Percentiles rank a stretch among this genome's conserved stretches.
Evolutionary conservation across 768 basidiomycete genomes (phyloP).

Genomic region (Termitomyces sp.): DNA sequence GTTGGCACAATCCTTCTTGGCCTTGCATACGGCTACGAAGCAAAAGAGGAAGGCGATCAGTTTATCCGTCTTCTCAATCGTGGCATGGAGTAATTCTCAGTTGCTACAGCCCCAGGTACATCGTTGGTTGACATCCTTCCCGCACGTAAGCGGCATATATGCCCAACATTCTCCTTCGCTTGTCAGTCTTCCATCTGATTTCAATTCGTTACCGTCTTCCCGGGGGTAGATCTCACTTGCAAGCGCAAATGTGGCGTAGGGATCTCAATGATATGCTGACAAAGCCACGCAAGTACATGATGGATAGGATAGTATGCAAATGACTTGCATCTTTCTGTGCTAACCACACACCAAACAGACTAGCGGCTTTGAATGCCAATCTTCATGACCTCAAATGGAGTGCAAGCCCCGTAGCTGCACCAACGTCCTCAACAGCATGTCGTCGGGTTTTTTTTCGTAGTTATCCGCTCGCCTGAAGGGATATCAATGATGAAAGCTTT

Average conservation of each 20-base stretch:
- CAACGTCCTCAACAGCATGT: neutral
- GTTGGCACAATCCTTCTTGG: constrained; percentile 18
- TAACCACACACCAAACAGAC: neutral
- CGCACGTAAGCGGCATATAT: neutral
- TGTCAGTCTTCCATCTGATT: neutral
- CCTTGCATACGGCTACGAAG: constrained; percentile 24
- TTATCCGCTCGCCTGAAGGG: neutral
- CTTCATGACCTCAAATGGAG: constrained; percentile 2
- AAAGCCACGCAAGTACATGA: neutral
- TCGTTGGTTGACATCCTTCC: constrained; percentile 24
- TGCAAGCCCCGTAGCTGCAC: neutral
- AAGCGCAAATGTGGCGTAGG: neutral
- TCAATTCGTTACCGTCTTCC: constrained; percentile 7
- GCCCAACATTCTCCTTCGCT: neutral
- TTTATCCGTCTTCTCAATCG: constrained; percentile 17
- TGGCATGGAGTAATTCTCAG: constrained; percentile 16
- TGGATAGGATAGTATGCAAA: neutral
- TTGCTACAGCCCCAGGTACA: constrained; percentile 12
- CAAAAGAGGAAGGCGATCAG: constrained; percentile 17
- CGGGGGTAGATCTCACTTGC: neutral
- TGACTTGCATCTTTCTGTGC: neutral
- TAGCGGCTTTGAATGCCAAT: neutral
- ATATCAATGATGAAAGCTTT: constrained; percentile 15
- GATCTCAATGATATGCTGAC: neutral
- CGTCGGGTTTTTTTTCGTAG: neutral